Evolutionary conservation across 306 rosid species (phyloP), one percentile per base, ranked within the genome.

Genomic region (Echinosophora koreensis): DNA sequence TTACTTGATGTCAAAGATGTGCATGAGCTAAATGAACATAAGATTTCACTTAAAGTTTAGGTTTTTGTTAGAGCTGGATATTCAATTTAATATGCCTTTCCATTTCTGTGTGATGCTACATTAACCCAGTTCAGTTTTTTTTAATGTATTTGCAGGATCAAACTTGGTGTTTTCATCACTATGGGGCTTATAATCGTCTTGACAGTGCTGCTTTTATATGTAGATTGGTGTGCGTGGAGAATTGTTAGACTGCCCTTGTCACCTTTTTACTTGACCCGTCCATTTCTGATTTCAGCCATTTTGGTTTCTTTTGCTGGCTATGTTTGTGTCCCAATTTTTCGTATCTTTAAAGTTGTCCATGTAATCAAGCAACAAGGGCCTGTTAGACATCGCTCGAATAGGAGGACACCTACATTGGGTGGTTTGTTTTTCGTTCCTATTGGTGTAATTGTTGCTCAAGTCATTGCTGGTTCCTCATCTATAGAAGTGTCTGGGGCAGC

Each of bases 141-240:
- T 47, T 12, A 6, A 63, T 77, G 68, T 73, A 10, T 77, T 78
- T 88, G 79, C 98, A 95, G 98, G 95, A 82, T 81, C 76, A 81
- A 84, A 73, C 66, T 65, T 69, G 97, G 97, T 47, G 57, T 87
- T 75, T 80, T 90, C 66, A 87, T 89, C 69, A 90, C 88, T 62
- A 3, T 77, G 27, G 95, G 91, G 39, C 86, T 95, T 71, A 83
- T 90, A 76, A 12, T 85, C 18, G 82, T 86, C 89, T 73, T 89
- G 84, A 74, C 81, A 8, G 76, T 82, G 65, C 84, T 94, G 70
- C 92, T 92, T 63, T 63, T 89, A 73, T 94, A 85, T 73, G 91
- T 92, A 66, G 98, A 94, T 86, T 92, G 91, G 88, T 94, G 97
- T 83, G 93, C 94, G 34, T 94, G 97, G 98, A 86, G 87, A 79